Percentiles rank a stretch among this genome's conserved stretches.
These are phyloP conservation scores for Schizochytrium sp. DNA, from an alignment of 108 stramenopile species.

Conservation along the genomic window DNA sequence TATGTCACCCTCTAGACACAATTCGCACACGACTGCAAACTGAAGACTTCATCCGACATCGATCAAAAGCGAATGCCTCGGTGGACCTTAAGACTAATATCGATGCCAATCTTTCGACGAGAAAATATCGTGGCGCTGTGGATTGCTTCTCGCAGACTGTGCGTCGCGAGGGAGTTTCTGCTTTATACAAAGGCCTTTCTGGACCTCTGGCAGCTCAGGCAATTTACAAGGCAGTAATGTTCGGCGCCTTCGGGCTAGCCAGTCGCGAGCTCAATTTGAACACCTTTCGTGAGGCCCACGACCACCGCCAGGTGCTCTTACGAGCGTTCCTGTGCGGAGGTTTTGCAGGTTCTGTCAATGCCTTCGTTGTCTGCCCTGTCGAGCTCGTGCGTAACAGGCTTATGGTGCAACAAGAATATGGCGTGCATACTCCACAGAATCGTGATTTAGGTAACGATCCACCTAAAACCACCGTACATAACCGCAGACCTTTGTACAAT, in stretches of 20 bases:
- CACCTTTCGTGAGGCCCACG: neutral
- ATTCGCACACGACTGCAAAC: conserved; percentile 65
- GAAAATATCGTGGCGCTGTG: conserved; percentile 30
- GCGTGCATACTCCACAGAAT: neutral
- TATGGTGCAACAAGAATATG: conserved; percentile 54
- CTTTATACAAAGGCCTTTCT: conserved; percentile 68
- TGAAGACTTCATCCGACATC: conserved; percentile 16
- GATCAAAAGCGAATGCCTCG: neutral
- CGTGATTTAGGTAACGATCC: neutral
- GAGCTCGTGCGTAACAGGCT: conserved; percentile 71
- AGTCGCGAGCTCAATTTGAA: neutral
- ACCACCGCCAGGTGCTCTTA: neutral
- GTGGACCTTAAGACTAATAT: neutral
- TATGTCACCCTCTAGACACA: conserved; percentile 69
- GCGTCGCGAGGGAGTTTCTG: conserved; percentile 63
- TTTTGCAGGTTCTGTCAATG: conserved; percentile 66
- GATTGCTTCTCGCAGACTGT: conserved; percentile 63
- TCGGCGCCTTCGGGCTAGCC: conserved; percentile 38
- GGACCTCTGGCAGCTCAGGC: conserved; percentile 67
- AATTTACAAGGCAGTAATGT: conserved; percentile 70
- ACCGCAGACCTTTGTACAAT: neutral
- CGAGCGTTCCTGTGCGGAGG: conserved; percentile 62
- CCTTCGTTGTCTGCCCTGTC: conserved; percentile 69
- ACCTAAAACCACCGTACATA: neutral
- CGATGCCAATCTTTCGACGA: neutral